Conservation (phyloP, 208 protist species). For the Leishmania turanica region DNA sequence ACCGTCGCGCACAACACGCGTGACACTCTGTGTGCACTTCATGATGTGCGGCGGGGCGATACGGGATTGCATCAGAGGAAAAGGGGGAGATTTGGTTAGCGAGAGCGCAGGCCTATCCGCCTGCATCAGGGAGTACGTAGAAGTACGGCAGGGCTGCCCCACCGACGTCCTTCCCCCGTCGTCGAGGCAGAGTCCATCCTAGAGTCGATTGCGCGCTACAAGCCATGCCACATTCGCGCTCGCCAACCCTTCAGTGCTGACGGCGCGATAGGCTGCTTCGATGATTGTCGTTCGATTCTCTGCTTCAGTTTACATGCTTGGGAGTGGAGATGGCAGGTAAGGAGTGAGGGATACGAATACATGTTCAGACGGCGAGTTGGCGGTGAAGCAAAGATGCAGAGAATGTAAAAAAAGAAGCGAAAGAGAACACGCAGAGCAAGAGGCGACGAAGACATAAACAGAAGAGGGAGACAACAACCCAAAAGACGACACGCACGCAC, state of each 20-base stretch:
- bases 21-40: background rate
- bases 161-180: background rate
- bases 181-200: background rate
- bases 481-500: background rate
- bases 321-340: background rate
- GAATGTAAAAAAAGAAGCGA: background rate
- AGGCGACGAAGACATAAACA: no score
- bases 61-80: background rate
- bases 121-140: background rate
- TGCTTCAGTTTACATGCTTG: background rate
- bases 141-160: background rate
- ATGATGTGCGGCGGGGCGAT: background rate
- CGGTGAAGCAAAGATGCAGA: background rate
- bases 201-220: background rate
- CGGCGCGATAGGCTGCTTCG: background rate
- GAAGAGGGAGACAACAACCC: background rate
- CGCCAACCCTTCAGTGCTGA: background rate
- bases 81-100: background rate
- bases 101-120: background rate
- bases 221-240: background rate
- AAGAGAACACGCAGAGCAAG: background rate
- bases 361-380: conserved; percentile 2
- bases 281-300: background rate
- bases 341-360: background rate
- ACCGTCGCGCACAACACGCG: background rate